Conservation (phyloP, 1,284 basidiomycete species). For the Ustilago nuda region DNA sequence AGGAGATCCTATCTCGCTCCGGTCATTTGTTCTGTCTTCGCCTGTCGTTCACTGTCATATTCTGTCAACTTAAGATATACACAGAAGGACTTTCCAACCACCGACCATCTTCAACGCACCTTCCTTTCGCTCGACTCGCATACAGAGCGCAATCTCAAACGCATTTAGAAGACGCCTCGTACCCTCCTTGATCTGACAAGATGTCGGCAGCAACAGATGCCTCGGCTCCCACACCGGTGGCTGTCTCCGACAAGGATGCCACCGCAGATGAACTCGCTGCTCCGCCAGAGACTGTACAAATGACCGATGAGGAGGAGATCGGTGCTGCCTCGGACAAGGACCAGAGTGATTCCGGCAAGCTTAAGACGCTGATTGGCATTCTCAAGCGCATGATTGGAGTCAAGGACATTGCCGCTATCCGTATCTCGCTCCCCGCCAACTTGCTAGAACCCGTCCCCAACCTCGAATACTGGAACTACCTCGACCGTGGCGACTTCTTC, state of each 20-base stretch:
- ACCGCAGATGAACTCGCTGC: conserved; percentile 54
- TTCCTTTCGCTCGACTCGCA: neutral
- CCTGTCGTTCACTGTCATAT: neutral
- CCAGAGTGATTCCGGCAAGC: conserved; percentile 62
- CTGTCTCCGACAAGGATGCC: conserved; percentile 45
- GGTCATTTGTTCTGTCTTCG: neutral
- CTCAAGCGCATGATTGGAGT: conserved; percentile 67
- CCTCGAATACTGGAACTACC: conserved; percentile 76
- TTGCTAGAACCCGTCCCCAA: conserved; percentile 66
- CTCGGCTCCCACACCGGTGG: conserved; percentile 19
- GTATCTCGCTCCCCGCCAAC: conserved; percentile 66
- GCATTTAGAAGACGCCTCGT: neutral
- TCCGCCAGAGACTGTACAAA: conserved; percentile 58
- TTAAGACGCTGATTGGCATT: conserved; percentile 64
- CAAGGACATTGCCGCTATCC: conserved; percentile 66
- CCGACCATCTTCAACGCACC: neutral
- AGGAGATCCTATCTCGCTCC: neutral
- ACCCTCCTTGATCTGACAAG: neutral
- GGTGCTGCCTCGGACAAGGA: conserved; percentile 60
- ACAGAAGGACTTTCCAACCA: neutral
- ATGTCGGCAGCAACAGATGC: conserved; percentile 34
- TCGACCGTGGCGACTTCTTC: conserved; percentile 91
- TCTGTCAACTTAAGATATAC: neutral
- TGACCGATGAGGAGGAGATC: conserved; percentile 63
- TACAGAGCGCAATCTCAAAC: neutral